These are phyloP conservation scores for Aspergillus neoniger DNA, from an alignment of 2,329 filamentous ascomycete genomes.

Conservation along the genomic window DNA sequence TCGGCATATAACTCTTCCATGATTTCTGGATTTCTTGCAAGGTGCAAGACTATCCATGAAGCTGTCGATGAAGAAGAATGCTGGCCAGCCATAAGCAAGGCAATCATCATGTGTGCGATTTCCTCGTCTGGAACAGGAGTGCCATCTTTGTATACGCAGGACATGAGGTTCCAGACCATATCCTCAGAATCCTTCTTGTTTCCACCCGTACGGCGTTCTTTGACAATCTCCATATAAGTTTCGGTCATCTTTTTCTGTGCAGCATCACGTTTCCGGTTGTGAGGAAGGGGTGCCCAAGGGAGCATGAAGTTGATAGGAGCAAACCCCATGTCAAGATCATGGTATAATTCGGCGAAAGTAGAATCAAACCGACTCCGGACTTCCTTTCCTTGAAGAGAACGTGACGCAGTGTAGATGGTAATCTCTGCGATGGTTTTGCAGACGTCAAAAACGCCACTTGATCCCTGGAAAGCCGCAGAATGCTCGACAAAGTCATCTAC, in stretches of 20 bases:
- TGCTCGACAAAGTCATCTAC: constrained; percentile 72
- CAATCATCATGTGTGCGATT: constrained; percentile 92
- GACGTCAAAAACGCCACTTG: constrained; percentile 70
- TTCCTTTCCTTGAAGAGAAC: constrained; percentile 80
- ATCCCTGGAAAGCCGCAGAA: constrained; percentile 65
- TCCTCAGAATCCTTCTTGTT: constrained; percentile 62
- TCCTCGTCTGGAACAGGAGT: constrained; percentile 77
- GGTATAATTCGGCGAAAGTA: constrained; percentile 78
- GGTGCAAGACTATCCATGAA: constrained; percentile 80
- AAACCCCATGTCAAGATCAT: constrained; percentile 89
- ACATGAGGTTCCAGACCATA: constrained; percentile 91
- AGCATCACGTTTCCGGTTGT: constrained; percentile 77
- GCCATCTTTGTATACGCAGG: constrained; percentile 80
- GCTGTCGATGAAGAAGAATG: constrained; percentile 84
- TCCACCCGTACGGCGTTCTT: constrained; percentile 63
- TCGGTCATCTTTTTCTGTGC: constrained; percentile 79
- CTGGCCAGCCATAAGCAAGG: constrained; percentile 86
- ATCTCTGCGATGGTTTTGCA: constrained; percentile 78
- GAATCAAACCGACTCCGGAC: constrained; percentile 79
- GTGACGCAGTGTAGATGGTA: constrained; percentile 86
- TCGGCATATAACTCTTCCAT: constrained; percentile 81
- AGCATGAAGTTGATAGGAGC: constrained; percentile 87
- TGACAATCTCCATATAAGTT: constrained; percentile 80
- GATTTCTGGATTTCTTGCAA: constrained; percentile 77
- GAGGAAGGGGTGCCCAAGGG: constrained; percentile 84